Base-by-base conservation (phyloP, 23 red algal species). In the Pyropia haitanensis region DNA sequence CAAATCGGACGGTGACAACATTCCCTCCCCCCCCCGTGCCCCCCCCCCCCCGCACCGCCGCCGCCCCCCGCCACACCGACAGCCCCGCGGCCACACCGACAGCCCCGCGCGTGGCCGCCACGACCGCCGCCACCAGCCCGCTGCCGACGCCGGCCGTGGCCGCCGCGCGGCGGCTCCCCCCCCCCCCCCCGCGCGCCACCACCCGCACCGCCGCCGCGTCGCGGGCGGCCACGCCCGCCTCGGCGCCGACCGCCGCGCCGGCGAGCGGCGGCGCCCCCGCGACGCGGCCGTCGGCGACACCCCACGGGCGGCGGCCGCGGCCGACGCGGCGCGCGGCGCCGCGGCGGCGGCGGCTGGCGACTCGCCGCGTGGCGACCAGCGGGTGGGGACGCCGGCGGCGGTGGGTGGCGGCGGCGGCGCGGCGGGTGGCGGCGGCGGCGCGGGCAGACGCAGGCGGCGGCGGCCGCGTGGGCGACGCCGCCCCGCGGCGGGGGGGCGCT, bases 1-100 rank as follows among this genome's bases (percentile, higher is more conserved):
- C 77, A 57, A 98, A 98, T 27, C 91, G 91, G 39, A 75, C 83
- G 33, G 72, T 82, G 9, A 98, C 68, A 70, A 98, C 69, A 49
- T 82, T 72, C 15, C 76, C n/a, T n/a, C n/a, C 86, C 5, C 64
- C 61, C 0, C 65, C 60, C 13, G 88, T 57, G 22, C 49, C 51
- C 0, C 61, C 70, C 0, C 61, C 70, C 0, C 54, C 56, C 7
- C 72, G 61, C 28, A 98, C 81, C 2, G 79, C 61, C 59, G 72
- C 61, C 10, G 75, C 78, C 5, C 94, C 94, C 48, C 72, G 91
- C 56, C 78, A 84, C 49, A 98, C 75, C 1, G 85, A 79, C 26
- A 98, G 67, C 20, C 77, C n/a, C n/a, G n/a, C n/a, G n/a, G 91
- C 56, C 78, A 84, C 49, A 98, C 75, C 1, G 85, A 79, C 26